Conservation (phyloP, 2,329 filamentous ascomycete species). For the Triangularia setosa region DNA sequence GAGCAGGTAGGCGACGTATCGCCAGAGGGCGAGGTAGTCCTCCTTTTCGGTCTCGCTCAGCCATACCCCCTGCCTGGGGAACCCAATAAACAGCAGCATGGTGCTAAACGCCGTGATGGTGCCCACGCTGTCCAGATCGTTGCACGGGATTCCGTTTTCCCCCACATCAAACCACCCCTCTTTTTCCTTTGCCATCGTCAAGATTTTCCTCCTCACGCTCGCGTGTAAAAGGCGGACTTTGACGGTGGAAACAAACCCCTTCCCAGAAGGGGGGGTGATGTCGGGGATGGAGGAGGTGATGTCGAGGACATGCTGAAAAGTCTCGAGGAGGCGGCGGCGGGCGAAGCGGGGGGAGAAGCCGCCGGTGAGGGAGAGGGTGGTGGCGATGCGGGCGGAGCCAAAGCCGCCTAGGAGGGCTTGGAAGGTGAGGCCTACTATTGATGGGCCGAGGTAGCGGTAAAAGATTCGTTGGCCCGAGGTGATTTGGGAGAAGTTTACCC, state of each 20-base stretch:
- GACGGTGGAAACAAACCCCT: conserved; percentile 60
- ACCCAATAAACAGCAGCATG: conserved; percentile 61
- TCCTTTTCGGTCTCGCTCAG: conserved; percentile 55
- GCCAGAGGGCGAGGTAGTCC: conserved; percentile 74
- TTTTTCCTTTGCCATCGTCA: conserved; percentile 48
- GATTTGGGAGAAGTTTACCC: conserved; percentile 77
- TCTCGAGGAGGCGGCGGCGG: conserved; percentile 60
- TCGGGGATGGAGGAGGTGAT: conserved; percentile 61
- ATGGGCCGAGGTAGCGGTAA: conserved; percentile 68
- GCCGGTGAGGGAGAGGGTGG: conserved; percentile 69
- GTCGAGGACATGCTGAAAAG: conserved; percentile 71
- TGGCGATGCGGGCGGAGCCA: conserved; percentile 68
- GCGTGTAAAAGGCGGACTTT: conserved; percentile 68
- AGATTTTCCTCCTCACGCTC: conserved; percentile 61
- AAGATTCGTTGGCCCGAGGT: conserved; percentile 71
- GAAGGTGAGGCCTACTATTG: conserved; percentile 60
- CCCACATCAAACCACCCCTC: conserved; percentile 60
- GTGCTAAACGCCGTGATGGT: conserved; percentile 70
- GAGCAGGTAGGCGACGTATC: conserved; percentile 68
- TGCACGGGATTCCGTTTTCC: conserved; percentile 63
- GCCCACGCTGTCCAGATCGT: conserved; percentile 69
- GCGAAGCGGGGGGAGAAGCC: conserved; percentile 68
- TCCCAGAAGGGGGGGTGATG: conserved; percentile 58
- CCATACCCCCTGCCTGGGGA: conserved; percentile 70
- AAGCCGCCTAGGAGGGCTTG: conserved; percentile 66